Evolutionary conservation across 2,329 filamentous ascomycete species (phyloP).

Genomic region (Cercospora sp.): DNA sequence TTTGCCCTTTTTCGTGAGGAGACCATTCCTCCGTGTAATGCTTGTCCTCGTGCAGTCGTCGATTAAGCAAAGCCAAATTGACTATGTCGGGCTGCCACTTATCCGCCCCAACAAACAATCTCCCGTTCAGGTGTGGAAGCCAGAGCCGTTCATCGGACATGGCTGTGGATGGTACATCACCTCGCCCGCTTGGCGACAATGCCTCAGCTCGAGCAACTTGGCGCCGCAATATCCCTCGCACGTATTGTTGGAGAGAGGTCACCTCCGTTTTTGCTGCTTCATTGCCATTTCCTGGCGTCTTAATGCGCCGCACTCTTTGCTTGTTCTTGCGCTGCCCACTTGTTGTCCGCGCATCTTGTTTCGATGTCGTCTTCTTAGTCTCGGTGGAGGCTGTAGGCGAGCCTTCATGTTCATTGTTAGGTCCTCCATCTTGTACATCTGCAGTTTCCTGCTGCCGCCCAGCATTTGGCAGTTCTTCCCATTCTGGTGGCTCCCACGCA

Average conservation of each 20-base stretch:
- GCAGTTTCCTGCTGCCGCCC: not conserved
- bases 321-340: not conserved
- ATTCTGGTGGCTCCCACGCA: slow-evolving; percentile 8
- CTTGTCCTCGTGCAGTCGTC: not conserved
- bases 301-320: not conserved
- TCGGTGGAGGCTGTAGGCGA: not conserved
- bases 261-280: not conserved
- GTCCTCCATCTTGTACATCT: not conserved
- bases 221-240: not conserved
- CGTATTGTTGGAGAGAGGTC: not conserved
- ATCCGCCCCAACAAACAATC: not conserved
- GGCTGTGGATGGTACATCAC: not conserved
- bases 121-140: not conserved
- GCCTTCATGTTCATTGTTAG: not conserved
- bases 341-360: not conserved
- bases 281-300: not conserved
- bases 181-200: not conserved
- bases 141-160: not conserved
- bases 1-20: not conserved
- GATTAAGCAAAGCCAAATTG: not conserved
- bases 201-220: not conserved
- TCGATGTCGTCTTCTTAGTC: not conserved
- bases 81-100: slow-evolving; percentile 6
- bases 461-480: not conserved
- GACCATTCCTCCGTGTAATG: not conserved